Percentiles rank a stretch among this genome's conserved stretches.
These are phyloP conservation scores for Neurospora tetraspora DNA, from an alignment of 495 filamentous ascomycete genomes.

Conservation along the genomic window DNA sequence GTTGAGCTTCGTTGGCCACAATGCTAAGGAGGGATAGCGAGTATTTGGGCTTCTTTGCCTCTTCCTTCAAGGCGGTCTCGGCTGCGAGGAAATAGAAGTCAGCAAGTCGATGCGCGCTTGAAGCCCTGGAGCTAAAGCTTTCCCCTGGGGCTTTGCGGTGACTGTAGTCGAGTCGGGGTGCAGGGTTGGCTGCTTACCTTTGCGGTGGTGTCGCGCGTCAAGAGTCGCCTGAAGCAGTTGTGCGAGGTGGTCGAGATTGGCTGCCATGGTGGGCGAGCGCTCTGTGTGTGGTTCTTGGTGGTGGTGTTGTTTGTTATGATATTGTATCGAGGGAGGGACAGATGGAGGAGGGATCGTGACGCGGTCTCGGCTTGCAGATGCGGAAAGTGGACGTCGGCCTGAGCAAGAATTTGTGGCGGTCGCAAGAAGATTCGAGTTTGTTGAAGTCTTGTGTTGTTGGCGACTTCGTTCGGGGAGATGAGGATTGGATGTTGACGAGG, in stretches of 20 bases:
- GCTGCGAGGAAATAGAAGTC: slow-evolving; percentile 42
- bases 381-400: background rate
- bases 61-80: slow-evolving; percentile 62
- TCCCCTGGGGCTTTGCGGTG: background rate
- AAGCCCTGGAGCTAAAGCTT: background rate
- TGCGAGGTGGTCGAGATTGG: slow-evolving; percentile 60
- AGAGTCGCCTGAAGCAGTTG: slow-evolving; percentile 78
- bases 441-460: background rate
- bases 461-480: background rate
- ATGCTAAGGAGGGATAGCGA: slow-evolving; percentile 82
- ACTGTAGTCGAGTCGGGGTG: background rate
- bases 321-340: background rate
- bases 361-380: background rate
- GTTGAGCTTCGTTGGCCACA: slow-evolving; percentile 59
- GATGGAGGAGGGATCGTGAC: background rate
- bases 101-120: background rate
- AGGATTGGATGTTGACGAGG: background rate
- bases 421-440: background rate
- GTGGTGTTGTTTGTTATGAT: background rate
- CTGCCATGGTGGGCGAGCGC: slow-evolving; percentile 52
- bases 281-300: background rate
- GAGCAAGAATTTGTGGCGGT: background rate
- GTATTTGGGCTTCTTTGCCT: slow-evolving; percentile 73
- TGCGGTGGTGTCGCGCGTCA: slow-evolving; percentile 73
- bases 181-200: slow-evolving; percentile 48